phyloP scores from a whole-genome alignment of 108 stramenopile genomes.

The Aurantiochytrium sp. region DNA sequence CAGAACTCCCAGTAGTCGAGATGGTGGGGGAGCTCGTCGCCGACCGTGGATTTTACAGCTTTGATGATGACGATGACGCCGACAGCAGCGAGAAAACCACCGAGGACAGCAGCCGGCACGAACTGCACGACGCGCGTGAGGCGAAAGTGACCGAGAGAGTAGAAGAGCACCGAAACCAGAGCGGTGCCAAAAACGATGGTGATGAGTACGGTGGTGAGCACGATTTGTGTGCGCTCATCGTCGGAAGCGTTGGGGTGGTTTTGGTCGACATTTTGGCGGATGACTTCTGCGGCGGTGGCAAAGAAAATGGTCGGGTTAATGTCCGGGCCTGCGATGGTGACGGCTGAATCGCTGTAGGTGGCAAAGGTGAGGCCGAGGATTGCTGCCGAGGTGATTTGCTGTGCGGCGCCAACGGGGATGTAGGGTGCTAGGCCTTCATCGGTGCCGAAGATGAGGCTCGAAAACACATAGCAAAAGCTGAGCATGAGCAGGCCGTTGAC shows the following conservation, averaged over 20 bases:
- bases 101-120: background rate
- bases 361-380: conserved; percentile 3
- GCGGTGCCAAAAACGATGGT: conserved; percentile 7
- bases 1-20: conserved; percentile 2
- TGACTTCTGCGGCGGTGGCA: background rate
- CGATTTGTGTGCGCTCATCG: background rate
- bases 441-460: background rate
- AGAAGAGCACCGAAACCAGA: background rate
- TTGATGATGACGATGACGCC: conserved; percentile 14
- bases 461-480: background rate
- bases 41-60: background rate
- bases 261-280: background rate
- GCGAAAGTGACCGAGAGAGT: background rate
- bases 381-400: background rate
- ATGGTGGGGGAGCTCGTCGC: conserved; percentile 17
- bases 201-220: background rate
- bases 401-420: background rate
- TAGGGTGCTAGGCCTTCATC: background rate
- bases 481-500: conserved; percentile 6
- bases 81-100: background rate
- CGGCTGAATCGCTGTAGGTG: background rate
- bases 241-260: background rate
- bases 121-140: background rate
- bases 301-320: conserved; percentile 13
- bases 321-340: conserved; percentile 12